Percentiles rank a stretch among this genome's conserved stretches.
phyloP scores from a whole-genome alignment of 2,329 filamentous ascomycete species.

The Stemphylium lycopersici region DNA sequence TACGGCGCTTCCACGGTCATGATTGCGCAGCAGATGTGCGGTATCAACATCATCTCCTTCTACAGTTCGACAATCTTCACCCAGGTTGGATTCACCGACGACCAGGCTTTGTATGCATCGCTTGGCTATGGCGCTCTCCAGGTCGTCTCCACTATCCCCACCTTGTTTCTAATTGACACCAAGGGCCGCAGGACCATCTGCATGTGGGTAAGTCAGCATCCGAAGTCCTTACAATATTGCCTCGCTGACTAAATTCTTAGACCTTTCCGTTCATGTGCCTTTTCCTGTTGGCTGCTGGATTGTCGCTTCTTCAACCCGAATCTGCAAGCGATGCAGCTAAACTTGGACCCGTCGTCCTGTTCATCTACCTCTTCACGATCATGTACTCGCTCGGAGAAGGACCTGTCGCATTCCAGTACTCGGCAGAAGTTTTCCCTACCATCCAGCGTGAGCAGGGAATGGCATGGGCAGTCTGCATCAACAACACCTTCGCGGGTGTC shows the following conservation, averaged over 20 bases:
- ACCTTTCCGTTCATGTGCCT: constrained; percentile 48
- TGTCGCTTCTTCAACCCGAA: constrained; percentile 41
- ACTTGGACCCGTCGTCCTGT: constrained; percentile 46
- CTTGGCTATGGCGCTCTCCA: constrained; percentile 47
- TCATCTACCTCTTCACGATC: constrained; percentile 30
- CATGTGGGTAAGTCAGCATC: constrained; percentile 23
- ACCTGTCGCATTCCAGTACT: constrained; percentile 59
- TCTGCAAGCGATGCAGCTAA: constrained; percentile 22
- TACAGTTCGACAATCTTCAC: constrained; percentile 81
- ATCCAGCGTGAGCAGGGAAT: constrained; percentile 51
- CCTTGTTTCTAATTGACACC: constrained; percentile 48
- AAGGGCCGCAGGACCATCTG: constrained; percentile 44
- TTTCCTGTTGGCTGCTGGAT: constrained; percentile 44
- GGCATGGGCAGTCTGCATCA: constrained; percentile 50
- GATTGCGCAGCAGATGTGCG: constrained; percentile 50
- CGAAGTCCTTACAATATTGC: not conserved
- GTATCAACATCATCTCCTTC: constrained; percentile 76
- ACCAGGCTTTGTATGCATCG: constrained; percentile 44
- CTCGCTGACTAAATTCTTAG: not conserved
- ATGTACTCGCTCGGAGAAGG: constrained; percentile 48
- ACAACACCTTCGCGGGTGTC: constrained; percentile 52
- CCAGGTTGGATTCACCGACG: constrained; percentile 33
- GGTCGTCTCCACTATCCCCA: constrained; percentile 46
- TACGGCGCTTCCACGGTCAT: constrained; percentile 50
- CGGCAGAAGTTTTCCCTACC: constrained; percentile 48